Base-by-base conservation (phyloP, 495 filamentous ascomycete species). In the Aspergillus bertholletiae region DNA sequence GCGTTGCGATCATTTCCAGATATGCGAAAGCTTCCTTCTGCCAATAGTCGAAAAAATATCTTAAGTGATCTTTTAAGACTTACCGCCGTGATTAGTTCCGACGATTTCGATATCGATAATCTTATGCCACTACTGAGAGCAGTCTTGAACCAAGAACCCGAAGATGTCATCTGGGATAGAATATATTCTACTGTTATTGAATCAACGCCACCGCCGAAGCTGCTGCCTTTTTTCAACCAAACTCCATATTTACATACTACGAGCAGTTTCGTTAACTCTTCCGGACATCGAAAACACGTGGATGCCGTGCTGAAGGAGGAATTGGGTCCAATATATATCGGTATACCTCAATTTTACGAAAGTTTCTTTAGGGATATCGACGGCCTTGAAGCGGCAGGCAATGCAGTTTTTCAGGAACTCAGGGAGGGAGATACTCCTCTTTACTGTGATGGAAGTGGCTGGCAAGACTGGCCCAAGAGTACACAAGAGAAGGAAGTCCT, bases 261-360 rank as follows among this genome's bases (percentile, higher is more conserved):
- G 15, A 46, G 51, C 41, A 46, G 40, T 22, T 46, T 54, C 15
- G 51, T 46, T 12, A 54, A 54, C 17, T 54, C 51, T 21, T 54
- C 51, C 0, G 51, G 47, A 24, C 51, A 47, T n/a, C 51, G 51
- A 7, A 54, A 46, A 12, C 30, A 46, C 22, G 27, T 54, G 3
- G 41, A 54, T 21, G 21, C 7, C 4, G 41, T 54, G 2, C 23
- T 54, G 20, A 54, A 54, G 51, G 51, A 54, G 15, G 51, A 54
- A 23, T 24, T 54, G 15, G 51, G 51, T 3, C 24, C 28, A n/a
- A 54, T 47, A 13, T 47, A 54, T 26, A 26, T 39, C 17, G 51
- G n/a, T n/a, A n/a, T n/a, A n/a, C n/a, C n/a, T n/a, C n/a, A n/a
- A n/a, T 48, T 48, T 30, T 28, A 23, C 24, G 45, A 48, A 7